Evolutionary conservation across 2,329 filamentous ascomycete species (phyloP), one percentile per base, ranked within the genome.

Genomic region (Plenodomus tracheiphilus): DNA sequence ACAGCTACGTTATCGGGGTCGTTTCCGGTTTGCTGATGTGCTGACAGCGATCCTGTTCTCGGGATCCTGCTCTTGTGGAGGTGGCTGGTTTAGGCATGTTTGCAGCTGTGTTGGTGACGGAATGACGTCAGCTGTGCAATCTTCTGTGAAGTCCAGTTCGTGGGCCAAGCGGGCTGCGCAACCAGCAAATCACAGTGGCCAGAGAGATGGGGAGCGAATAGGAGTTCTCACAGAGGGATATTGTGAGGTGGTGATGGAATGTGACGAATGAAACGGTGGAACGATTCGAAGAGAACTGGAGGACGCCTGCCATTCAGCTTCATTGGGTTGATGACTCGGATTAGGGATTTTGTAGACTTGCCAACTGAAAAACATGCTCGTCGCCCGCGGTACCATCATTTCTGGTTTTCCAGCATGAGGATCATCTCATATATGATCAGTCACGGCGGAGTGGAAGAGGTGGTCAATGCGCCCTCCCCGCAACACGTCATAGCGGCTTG

Each of bases 91-190:
- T 51, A 38, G 47, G 46, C 38, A 41, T 49, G 47, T 55, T 51
- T 49, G 53, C 46, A 35, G 41, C 13, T 49, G 50, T 39, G 43
- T 37, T 46, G 38, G 48, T 51, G 46, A 46, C 43, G 20, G 17
- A 38, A 49, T 64, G 61, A 64, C 61, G 61, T 64, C 56, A 58
- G 18, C 37, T 25, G 43, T 52, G 51, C 42, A 39, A 49, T 45
- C 4, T 43, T 32, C 22, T 7, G 16, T 34, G 45, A 49, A 51
- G 40, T 35, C 51, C 43, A 41, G 46, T 46, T 53, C 45, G 43
- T 28, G 19, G 35, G 3, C n/a, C 21, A 20, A 32, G 16, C 18
- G 11, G 22, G 16, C 2, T 21, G 32, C 5, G 28, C 4, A 22
- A 19, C 43, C 32, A 42, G 38, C 39, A 25, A 43, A 13, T 32